A percentile compares a stretch with the other conserved stretches of the same genome.
phyloP scores from a whole-genome alignment of 768 basidiomycete species.

The Thelephora aurantiotincta region DNA sequence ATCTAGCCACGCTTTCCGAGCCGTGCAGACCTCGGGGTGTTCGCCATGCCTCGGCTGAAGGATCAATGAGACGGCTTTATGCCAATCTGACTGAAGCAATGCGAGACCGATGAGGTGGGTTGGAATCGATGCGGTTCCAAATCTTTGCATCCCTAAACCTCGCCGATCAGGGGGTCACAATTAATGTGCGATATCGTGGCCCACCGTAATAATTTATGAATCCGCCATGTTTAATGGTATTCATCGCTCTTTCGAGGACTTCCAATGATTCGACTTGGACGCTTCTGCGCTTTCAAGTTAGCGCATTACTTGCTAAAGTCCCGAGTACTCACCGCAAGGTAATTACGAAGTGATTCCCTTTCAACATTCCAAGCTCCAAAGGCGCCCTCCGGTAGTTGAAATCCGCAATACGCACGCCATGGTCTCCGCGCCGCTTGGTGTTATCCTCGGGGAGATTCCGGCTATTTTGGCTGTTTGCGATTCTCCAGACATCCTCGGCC shows the following conservation, averaged over 20 bases:
- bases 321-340: conserved; percentile 59
- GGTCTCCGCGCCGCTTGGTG: conserved; percentile 65
- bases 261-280: conserved; percentile 67
- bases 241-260: conserved; percentile 61
- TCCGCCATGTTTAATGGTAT: conserved; percentile 65
- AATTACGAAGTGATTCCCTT: conserved; percentile 91
- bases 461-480: conserved; percentile 51
- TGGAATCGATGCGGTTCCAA: conserved; percentile 92
- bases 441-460: conserved; percentile 44
- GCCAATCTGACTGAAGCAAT: conserved; percentile 82
- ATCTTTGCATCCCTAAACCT: conserved; percentile 85
- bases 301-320: not conserved
- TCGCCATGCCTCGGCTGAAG: conserved; percentile 78
- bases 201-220: conserved; percentile 98
- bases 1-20: conserved; percentile 79
- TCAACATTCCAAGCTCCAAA: conserved; percentile 89
- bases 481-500: conserved; percentile 75
- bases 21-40: conserved; percentile 79
- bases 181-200: not conserved
- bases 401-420: conserved; percentile 81
- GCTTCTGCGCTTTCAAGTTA: conserved; percentile 36
- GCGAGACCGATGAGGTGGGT: conserved; percentile 92
- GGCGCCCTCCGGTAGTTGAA: conserved; percentile 70
- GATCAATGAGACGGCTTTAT: conserved; percentile 70
- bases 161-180: conserved; percentile 1